These are phyloP conservation scores for Cucurbita maxima DNA, from an alignment of 306 rosid genomes.

Conservation along the genomic window DNA sequence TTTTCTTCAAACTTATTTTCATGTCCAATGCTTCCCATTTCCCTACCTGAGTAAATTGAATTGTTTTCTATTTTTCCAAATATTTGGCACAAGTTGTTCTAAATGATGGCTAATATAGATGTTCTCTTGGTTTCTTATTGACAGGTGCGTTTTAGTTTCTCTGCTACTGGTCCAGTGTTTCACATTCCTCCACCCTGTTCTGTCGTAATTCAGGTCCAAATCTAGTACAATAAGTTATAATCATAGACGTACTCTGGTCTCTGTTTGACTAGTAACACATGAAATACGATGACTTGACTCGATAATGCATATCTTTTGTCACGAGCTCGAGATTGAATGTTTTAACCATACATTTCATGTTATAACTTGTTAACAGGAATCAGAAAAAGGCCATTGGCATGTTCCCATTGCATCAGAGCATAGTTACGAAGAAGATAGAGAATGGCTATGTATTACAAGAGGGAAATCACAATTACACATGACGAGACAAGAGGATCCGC, in stretches of 20 bases:
- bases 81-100: background rate
- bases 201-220: constrained; percentile 72
- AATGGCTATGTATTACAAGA: constrained; percentile 66
- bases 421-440: constrained; percentile 45
- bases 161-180: constrained; percentile 67
- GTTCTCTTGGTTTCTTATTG: constrained; percentile 13
- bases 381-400: constrained; percentile 83
- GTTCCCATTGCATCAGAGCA: constrained; percentile 60
- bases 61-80: background rate
- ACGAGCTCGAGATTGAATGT: background rate
- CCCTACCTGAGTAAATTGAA: background rate
- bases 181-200: constrained; percentile 95
- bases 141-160: constrained; percentile 71
- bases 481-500: constrained; percentile 18
- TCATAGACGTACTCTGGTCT: background rate
- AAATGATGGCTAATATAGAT: constrained; percentile 10
- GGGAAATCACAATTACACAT: constrained; percentile 17
- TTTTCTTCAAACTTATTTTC: background rate
- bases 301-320: background rate
- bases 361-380: constrained; percentile 52
- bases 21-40: background rate
- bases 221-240: background rate
- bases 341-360: background rate
- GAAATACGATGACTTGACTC: background rate
- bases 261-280: background rate